phyloP scores from a whole-genome alignment of 129 eudicot genomes.

The Helichrysum umbraculigerum region DNA sequence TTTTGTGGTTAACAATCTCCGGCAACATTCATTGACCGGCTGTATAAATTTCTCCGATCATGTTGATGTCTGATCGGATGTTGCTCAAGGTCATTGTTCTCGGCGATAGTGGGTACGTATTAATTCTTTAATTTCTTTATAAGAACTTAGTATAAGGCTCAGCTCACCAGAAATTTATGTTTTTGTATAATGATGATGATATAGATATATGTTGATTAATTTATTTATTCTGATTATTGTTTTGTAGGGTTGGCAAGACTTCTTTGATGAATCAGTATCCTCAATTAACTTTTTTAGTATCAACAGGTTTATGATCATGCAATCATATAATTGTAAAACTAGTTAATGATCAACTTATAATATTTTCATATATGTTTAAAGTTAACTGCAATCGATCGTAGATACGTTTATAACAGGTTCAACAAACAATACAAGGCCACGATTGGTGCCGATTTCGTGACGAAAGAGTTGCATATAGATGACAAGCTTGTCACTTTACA shows the following conservation, averaged over 20 bases:
- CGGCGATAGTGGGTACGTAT: slow-evolving; percentile 75
- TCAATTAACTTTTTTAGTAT: background rate
- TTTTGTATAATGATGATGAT: background rate
- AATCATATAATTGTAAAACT: too few species aligned
- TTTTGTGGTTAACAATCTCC: slow-evolving; percentile 8
- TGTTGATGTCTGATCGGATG: slow-evolving; percentile 56
- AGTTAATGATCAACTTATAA: too few species aligned
- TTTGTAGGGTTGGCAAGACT: slow-evolving; percentile 70
- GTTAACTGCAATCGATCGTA: slow-evolving; percentile 27
- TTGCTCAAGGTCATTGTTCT: slow-evolving; percentile 88
- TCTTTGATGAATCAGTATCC: slow-evolving; percentile 72
- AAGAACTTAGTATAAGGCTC: background rate
- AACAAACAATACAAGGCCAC: slow-evolving; percentile 76
- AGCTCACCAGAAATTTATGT: background rate
- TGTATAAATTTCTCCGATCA: slow-evolving; percentile 11
- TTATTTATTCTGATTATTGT: background rate
- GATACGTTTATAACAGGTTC: slow-evolving; percentile 69
- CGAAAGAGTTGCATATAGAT: slow-evolving; percentile 71
- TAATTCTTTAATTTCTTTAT: background rate
- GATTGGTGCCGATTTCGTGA: slow-evolving; percentile 91
- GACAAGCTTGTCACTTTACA: slow-evolving; percentile 73
- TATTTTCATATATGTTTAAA: background rate
- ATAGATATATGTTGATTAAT: too few species aligned
- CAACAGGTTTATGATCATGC: background rate
- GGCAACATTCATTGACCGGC: background rate